These are phyloP conservation scores for Ascochyta lentis DNA, from an alignment of 2,329 filamentous ascomycete species.

Conservation along the genomic window DNA sequence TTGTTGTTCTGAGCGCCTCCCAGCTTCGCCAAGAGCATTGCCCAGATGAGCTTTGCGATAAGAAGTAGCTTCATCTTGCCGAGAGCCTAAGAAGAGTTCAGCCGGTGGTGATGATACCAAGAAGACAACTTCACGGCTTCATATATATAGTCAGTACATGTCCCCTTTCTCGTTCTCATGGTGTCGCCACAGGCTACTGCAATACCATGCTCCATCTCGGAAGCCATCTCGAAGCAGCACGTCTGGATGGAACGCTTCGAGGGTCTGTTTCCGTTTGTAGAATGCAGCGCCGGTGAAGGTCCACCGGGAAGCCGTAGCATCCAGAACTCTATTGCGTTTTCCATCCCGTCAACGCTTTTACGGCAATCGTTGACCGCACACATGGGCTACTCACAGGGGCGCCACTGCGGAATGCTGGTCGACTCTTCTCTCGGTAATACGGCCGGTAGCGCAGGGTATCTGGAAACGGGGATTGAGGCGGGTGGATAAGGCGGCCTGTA, in stretches of 20 bases:
- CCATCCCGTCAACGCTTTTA: neutral
- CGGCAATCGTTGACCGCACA: conserved; percentile 9
- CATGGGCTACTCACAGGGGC: neutral
- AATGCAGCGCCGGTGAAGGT: conserved; percentile 10
- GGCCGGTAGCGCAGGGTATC: conserved; percentile 13
- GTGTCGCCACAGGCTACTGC: conserved; percentile 14
- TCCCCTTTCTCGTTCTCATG: conserved; percentile 8
- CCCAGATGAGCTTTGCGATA: conserved; percentile 18
- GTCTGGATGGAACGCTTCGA: conserved; percentile 6
- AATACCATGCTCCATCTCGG: conserved; percentile 9
- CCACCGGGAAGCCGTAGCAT: conserved; percentile 9
- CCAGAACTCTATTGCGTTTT: neutral
- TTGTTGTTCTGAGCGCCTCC: conserved; percentile 10
- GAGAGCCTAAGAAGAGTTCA: conserved; percentile 1
- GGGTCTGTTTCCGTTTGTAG: conserved; percentile 17
- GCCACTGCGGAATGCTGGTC: conserved; percentile 1
- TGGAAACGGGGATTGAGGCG: neutral
- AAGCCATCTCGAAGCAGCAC: conserved; percentile 11
- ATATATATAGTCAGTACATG: conserved; percentile 11
- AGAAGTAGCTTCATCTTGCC: conserved; percentile 19
- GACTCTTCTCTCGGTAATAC: conserved; percentile 13
- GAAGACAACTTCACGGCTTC: conserved; percentile 4
- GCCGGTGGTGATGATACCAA: conserved; percentile 5
- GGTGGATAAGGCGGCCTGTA: conserved; percentile 6
- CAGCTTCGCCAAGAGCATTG: conserved; percentile 11